Percentiles rank a stretch among this genome's conserved stretches.
Evolutionary conservation across 2,329 filamentous ascomycete genomes (phyloP).

Genomic region (Hymenoscyphus albidus): DNA sequence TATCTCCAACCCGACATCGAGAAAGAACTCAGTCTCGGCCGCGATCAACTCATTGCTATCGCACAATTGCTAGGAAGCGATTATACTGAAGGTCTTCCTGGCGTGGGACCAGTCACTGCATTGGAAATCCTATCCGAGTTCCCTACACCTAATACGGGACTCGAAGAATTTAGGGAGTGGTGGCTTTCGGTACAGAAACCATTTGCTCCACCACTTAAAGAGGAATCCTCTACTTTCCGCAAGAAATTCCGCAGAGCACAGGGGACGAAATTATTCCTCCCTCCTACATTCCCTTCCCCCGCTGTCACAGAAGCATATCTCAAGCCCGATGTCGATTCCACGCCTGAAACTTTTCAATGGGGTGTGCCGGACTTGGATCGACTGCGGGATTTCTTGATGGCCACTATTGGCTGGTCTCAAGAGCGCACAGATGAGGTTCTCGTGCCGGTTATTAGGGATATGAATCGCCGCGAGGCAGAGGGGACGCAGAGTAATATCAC

Average conservation of each 20-base stretch:
- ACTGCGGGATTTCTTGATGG: constrained; percentile 78
- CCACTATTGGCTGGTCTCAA: constrained; percentile 86
- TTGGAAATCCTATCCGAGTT: constrained; percentile 95
- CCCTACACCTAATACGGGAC: constrained; percentile 44
- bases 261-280: constrained; percentile 80
- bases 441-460: constrained; percentile 90
- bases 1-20: constrained; percentile 82
- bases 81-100: constrained; percentile 88
- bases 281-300: constrained; percentile 70
- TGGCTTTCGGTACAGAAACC: constrained; percentile 73
- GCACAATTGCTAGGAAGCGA: constrained; percentile 90
- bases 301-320: constrained; percentile 82
- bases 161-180: constrained; percentile 82
- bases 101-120: constrained; percentile 90
- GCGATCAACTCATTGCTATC: constrained; percentile 82
- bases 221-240: constrained; percentile 65
- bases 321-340: constrained; percentile 77
- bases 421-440: constrained; percentile 94
- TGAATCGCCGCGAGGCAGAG: constrained; percentile 84
- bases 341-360: constrained; percentile 83
- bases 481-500: constrained; percentile 97
- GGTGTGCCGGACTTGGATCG: constrained; percentile 90
- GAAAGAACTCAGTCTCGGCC: constrained; percentile 80
- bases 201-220: constrained; percentile 53
- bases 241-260: constrained; percentile 82